Percentiles rank a stretch among this genome's conserved stretches.
Evolutionary conservation across 169 alveolate genomes (phyloP).

Genomic region (Theileria equi): DNA sequence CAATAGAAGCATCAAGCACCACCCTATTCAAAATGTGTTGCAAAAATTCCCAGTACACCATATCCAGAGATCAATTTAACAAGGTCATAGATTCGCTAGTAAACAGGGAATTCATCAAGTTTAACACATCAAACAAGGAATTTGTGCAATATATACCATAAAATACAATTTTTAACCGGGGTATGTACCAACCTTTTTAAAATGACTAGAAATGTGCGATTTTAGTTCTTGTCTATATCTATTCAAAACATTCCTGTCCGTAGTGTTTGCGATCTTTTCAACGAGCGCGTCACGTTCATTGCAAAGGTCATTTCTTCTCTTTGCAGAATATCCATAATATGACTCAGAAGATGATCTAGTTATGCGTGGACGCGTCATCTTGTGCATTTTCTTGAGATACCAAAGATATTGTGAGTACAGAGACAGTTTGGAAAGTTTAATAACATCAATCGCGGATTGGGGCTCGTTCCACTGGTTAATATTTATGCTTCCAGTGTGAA

Average conservation of each 20-base stretch:
- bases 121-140: conserved; percentile 20
- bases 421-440: conserved; percentile 53
- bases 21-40: conserved; percentile 44
- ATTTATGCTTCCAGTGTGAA: not conserved
- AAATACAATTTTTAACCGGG: conserved; percentile 1
- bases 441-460: conserved; percentile 16
- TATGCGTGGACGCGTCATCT: not conserved
- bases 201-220: conserved; percentile 26
- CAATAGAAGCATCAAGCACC: conserved; percentile 28
- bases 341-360: conserved; percentile 27
- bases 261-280: conserved; percentile 37
- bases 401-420: conserved; percentile 36
- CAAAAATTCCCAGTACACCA: conserved; percentile 6
- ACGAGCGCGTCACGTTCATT: conserved; percentile 39
- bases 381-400: conserved; percentile 20
- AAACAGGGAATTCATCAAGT: conserved; percentile 27
- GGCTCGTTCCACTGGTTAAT: conserved; percentile 48
- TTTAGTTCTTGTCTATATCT: conserved; percentile 6
- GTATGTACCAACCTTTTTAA: conserved; percentile 11
- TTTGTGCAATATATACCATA: conserved; percentile 29
- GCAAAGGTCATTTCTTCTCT: not conserved
- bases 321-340: not conserved
- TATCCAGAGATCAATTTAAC: conserved; percentile 52
- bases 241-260: not conserved
- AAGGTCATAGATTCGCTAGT: conserved; percentile 51